These are phyloP conservation scores for Magnolia kwangsiensis DNA, from an alignment of 164 flowering plant species.

Conservation along the genomic window DNA sequence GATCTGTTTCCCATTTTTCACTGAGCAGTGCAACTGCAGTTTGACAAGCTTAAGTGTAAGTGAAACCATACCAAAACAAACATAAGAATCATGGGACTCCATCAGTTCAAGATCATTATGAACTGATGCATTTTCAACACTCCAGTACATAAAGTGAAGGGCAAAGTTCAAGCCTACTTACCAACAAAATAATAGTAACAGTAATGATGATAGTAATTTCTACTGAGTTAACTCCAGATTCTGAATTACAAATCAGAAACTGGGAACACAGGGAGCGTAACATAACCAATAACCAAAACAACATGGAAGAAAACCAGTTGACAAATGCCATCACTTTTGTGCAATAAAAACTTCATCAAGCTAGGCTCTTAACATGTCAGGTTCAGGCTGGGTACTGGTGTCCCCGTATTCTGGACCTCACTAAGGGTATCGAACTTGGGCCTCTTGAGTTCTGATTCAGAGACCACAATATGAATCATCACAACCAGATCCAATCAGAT, in stretches of 20 bases:
- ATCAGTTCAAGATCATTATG: too few species aligned
- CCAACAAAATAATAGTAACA: too few species aligned
- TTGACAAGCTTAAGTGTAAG: conserved; percentile 4
- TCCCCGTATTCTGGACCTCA: too few species aligned
- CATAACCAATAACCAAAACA: background rate
- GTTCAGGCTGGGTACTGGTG: too few species aligned
- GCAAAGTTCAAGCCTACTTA: background rate
- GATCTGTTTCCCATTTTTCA: conserved; percentile 72
- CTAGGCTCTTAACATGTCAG: background rate
- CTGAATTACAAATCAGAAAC: background rate
- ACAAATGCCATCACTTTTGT: background rate
- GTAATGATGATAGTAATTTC: background rate
- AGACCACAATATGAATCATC: too few species aligned
- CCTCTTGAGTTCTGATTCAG: too few species aligned
- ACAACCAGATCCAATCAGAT: too few species aligned
- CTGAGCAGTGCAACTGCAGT: conserved; percentile 80
- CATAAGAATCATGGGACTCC: background rate
- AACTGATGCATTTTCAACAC: too few species aligned
- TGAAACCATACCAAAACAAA: background rate
- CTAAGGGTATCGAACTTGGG: too few species aligned
- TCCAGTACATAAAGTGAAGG: too few species aligned
- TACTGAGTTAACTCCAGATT: background rate
- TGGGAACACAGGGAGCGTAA: too few species aligned
- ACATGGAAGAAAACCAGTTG: background rate
- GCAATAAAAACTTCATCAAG: background rate